Conservation (phyloP, 768 basidiomycete species). For the Lanmaoa pseudosensibilis region DNA sequence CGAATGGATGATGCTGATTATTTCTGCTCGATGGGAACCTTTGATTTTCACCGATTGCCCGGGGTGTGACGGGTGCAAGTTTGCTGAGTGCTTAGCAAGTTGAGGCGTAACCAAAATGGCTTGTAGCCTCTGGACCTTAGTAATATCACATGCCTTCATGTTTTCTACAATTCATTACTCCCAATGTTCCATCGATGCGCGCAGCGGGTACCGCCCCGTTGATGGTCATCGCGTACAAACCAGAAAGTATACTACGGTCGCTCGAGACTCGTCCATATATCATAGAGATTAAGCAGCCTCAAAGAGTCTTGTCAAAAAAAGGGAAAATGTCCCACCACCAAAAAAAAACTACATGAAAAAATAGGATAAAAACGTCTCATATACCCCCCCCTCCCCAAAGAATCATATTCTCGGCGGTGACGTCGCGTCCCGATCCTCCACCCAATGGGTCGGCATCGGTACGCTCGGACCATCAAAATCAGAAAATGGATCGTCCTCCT, state of each 20-base stretch:
- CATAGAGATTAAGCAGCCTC: background rate
- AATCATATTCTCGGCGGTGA: constrained; percentile 19
- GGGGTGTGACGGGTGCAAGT: no score
- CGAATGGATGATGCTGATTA: no score
- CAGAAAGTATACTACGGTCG: background rate
- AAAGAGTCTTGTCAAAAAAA: background rate
- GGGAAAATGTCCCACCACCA: no score
- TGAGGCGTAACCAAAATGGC: no score
- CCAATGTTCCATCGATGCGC: no score
- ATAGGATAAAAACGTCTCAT: background rate
- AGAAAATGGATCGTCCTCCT: constrained; percentile 55
- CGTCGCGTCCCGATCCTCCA: constrained; percentile 45
- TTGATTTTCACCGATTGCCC: no score
- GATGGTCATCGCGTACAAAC: background rate
- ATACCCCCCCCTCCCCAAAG: background rate
- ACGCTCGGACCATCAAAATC: constrained; percentile 43
- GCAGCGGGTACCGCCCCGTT: no score
- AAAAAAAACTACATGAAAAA: background rate
- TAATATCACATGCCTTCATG: no score
- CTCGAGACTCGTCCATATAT: background rate
- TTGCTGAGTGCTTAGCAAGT: no score
- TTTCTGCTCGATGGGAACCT: no score
- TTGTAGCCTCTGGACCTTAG: no score
- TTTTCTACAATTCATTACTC: no score
- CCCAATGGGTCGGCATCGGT: constrained; percentile 36